These are phyloP conservation scores for Didymellaceae sp. DNA, from an alignment of 2,329 filamentous ascomycete species.

Conservation along the genomic window DNA sequence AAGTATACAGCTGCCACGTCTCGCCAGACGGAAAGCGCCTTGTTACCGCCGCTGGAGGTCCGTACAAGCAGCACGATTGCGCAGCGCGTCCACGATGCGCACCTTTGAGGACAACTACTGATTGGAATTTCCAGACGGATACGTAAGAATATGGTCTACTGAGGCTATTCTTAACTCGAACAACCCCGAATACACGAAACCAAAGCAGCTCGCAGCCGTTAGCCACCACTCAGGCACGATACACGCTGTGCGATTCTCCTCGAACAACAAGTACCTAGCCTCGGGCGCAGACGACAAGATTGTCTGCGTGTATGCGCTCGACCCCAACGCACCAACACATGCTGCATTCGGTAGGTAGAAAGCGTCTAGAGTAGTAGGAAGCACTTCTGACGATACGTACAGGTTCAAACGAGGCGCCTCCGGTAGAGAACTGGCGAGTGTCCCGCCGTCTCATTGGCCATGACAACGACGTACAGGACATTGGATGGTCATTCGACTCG, in stretches of 20 bases:
- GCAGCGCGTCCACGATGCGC: slow-evolving; percentile 30
- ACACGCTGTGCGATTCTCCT: slow-evolving; percentile 94
- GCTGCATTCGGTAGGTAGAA: slow-evolving; percentile 73
- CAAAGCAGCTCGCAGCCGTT: slow-evolving; percentile 95
- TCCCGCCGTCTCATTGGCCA: slow-evolving; percentile 92
- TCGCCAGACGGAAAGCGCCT: slow-evolving; percentile 92
- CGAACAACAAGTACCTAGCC: slow-evolving; percentile 92
- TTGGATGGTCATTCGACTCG: slow-evolving; percentile 96
- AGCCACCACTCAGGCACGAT: slow-evolving; percentile 98
- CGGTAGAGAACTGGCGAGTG: slow-evolving; percentile 98
- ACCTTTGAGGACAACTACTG: slow-evolving; percentile 21
- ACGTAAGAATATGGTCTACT: slow-evolving; percentile 97
- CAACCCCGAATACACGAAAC: slow-evolving; percentile 73
- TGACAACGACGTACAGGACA: slow-evolving; percentile 97
- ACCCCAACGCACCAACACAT: slow-evolving; percentile 78
- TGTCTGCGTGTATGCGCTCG: slow-evolving; percentile 93
- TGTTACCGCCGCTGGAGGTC: slow-evolving; percentile 91
- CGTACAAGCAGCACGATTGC: slow-evolving; percentile 40
- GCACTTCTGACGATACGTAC: slow-evolving; percentile 19
- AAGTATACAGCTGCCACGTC: slow-evolving; percentile 97
- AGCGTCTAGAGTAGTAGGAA: background rate
- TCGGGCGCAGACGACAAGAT: slow-evolving; percentile 99
- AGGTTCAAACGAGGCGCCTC: slow-evolving; percentile 86
- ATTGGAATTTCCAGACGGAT: slow-evolving; percentile 70
- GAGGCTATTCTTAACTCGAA: slow-evolving; percentile 87